phyloP scores from a whole-genome alignment of 23 red algal genomes.

The Gracilaria domingensis region DNA sequence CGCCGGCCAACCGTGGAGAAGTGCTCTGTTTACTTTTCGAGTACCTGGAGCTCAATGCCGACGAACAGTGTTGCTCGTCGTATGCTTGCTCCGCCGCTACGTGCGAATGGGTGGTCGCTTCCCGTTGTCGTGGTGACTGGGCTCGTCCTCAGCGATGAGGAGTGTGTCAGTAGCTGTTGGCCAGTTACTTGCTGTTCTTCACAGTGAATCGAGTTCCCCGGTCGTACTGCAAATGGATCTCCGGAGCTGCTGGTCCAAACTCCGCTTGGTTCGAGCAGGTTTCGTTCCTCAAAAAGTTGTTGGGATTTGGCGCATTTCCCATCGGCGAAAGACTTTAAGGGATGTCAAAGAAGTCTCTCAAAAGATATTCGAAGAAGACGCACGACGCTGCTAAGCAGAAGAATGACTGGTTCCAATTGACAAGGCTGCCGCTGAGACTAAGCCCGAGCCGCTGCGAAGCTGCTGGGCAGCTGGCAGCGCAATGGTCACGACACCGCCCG shows the following conservation, averaged over 20 bases:
- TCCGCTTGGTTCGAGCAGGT: constrained; percentile 79
- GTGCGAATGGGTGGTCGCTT: constrained; percentile 43
- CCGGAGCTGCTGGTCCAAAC: constrained; percentile 90
- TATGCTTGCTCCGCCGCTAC: constrained; percentile 80
- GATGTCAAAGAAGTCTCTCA: constrained; percentile 53
- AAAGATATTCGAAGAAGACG: constrained; percentile 28
- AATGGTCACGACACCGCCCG: background rate
- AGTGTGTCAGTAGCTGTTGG: constrained; percentile 91
- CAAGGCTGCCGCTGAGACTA: constrained; percentile 18
- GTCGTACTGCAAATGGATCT: constrained; percentile 86
- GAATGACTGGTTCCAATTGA: constrained; percentile 54
- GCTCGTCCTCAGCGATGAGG: constrained; percentile 90
- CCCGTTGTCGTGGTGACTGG: constrained; percentile 56
- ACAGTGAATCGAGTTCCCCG: constrained; percentile 96
- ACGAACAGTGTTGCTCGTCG: constrained; percentile 88
- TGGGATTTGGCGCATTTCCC: constrained; percentile 84
- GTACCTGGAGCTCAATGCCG: constrained; percentile 92
- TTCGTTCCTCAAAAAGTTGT: constrained; percentile 81
- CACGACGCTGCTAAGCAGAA: background rate
- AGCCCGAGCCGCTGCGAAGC: constrained; percentile 32
- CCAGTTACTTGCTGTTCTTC: constrained; percentile 87
- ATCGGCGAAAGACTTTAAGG: constrained; percentile 64
- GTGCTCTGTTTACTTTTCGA: constrained; percentile 90
- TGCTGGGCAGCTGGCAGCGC: constrained; percentile 13
- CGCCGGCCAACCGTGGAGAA: constrained; percentile 86